Evolutionary conservation across 208 protist genomes (phyloP).

Genomic region (Zelonia costaricensis): DNA sequence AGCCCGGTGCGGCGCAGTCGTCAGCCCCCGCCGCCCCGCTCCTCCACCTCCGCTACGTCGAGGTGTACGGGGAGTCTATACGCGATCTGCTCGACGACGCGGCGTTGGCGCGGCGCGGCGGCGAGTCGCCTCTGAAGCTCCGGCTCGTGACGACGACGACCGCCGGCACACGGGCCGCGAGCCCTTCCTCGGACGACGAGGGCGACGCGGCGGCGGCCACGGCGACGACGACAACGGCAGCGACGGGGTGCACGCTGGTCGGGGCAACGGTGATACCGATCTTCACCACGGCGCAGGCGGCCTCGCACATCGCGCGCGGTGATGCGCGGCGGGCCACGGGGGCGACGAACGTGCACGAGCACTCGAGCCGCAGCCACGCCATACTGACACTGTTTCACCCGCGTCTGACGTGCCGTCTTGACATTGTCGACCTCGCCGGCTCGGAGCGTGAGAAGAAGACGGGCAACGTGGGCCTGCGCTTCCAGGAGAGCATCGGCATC

Average conservation of each 20-base stretch:
- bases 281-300: constrained; percentile 52
- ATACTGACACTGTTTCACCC: constrained; percentile 92
- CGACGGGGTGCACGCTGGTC: constrained; percentile 29
- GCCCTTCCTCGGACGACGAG: not conserved
- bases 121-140: constrained; percentile 27
- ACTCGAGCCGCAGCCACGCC: constrained; percentile 89
- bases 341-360: constrained; percentile 89
- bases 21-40: not conserved
- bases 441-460: constrained; percentile 87
- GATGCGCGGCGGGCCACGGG: constrained; percentile 81
- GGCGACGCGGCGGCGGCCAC: not conserved
- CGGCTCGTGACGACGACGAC: constrained; percentile 18
- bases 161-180: not conserved
- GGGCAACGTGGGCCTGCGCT: constrained; percentile 69
- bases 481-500: constrained; percentile 94
- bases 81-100: constrained; percentile 78
- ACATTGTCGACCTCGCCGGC: constrained; percentile 95
- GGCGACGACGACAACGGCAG: not conserved
- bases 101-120: not conserved
- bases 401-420: constrained; percentile 63
- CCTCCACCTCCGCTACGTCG: constrained; percentile 87
- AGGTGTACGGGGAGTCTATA: constrained; percentile 95
- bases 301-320: constrained; percentile 75
- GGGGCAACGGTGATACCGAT: constrained; percentile 63
- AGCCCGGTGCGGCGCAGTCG: not conserved